Percentiles rank a stretch among this genome's conserved stretches.
phyloP scores from a whole-genome alignment of 768 basidiomycete species.

The Mycena haematopus region DNA sequence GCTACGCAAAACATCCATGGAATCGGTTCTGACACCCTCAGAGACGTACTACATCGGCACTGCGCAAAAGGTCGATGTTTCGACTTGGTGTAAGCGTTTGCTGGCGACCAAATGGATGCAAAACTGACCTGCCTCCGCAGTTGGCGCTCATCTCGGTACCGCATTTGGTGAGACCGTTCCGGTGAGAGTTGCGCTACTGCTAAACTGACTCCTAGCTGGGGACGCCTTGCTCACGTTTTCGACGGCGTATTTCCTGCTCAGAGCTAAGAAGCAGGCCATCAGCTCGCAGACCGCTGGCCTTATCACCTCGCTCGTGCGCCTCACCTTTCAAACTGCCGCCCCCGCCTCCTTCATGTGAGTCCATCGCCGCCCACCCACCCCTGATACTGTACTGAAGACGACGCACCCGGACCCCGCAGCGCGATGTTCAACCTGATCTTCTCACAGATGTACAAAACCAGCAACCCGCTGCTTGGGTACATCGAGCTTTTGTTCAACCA shows the following conservation, averaged over 20 bases:
- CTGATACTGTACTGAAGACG: neutral
- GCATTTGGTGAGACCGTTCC: constrained; percentile 14
- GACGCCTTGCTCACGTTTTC: constrained; percentile 11
- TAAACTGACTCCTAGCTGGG: constrained; percentile 12
- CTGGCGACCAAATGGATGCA: neutral
- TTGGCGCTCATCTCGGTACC: constrained; percentile 18
- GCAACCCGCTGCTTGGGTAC: constrained; percentile 1
- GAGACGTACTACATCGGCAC: constrained; percentile 25
- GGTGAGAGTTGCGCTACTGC: neutral
- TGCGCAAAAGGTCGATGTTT: neutral
- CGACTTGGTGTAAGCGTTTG: constrained; percentile 16
- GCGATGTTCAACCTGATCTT: constrained; percentile 22
- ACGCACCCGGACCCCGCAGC: neutral
- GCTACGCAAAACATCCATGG: neutral
- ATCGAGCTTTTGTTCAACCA: constrained; percentile 8
- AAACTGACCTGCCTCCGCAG: constrained; percentile 6
- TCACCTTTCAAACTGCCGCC: constrained; percentile 24
- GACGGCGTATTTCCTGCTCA: constrained; percentile 16
- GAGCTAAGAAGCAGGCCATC: neutral
- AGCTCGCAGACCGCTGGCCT: neutral
- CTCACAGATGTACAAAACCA: neutral
- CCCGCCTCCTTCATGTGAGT: constrained; percentile 17
- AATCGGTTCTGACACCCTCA: constrained; percentile 1
- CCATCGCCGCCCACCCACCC: neutral
- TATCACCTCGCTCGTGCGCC: constrained; percentile 3